phyloP scores from a whole-genome alignment of 106 monocot genomes.

The Acorus calamus region DNA sequence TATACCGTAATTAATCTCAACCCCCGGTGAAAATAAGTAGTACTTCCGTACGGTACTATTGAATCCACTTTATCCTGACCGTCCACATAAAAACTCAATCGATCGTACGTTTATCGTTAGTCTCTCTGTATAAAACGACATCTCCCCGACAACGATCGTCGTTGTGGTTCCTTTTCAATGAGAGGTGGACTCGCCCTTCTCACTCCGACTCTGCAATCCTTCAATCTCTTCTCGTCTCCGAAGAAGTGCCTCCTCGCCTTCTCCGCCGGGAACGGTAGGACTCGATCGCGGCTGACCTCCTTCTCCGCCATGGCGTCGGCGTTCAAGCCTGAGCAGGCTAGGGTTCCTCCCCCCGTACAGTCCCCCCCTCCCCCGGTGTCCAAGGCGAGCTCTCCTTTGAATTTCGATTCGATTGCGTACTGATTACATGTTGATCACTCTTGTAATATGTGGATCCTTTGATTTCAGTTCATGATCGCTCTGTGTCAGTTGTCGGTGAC shows the following conservation, averaged over 20 bases:
- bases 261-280: not conserved
- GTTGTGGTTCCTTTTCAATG: conserved; percentile 1
- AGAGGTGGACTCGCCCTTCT: conserved; percentile 9
- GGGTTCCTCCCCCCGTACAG: conserved; percentile 7
- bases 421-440: too few species aligned
- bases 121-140: too few species aligned
- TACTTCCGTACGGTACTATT: too few species aligned
- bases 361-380: not conserved
- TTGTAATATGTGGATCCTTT: too few species aligned
- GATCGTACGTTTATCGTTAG: too few species aligned
- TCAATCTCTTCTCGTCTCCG: not conserved
- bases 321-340: not conserved
- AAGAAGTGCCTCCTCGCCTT: not conserved
- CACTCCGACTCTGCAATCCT: not conserved
- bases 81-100: too few species aligned
- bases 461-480: conserved; percentile 15
- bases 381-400: not conserved
- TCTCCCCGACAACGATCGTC: too few species aligned
- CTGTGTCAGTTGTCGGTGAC: conserved; percentile 11
- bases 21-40: too few species aligned
- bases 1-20: too few species aligned
- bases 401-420: too few species aligned
- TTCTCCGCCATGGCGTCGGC: conserved; percentile 4
- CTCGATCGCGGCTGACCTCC: not conserved
- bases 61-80: too few species aligned